phyloP scores from a whole-genome alignment of 495 filamentous ascomycete genomes.

The Trichocladium uniseriatum region DNA sequence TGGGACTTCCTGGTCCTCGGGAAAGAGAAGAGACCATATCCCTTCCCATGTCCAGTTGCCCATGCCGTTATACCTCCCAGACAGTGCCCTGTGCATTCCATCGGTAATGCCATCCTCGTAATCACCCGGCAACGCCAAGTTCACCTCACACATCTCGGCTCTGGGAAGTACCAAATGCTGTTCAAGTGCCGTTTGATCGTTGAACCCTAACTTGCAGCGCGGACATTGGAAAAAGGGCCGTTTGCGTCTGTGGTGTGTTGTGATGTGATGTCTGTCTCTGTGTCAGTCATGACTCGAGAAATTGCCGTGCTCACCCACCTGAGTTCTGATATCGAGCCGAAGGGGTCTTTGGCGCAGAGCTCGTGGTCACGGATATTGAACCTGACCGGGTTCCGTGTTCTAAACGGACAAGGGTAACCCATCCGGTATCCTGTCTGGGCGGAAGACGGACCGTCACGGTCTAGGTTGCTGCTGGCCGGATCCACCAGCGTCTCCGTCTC shows the following conservation, averaged over 20 bases:
- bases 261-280: conserved; percentile 15
- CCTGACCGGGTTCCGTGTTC: conserved; percentile 30
- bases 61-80: neutral
- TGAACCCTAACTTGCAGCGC: conserved; percentile 16
- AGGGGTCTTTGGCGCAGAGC: conserved; percentile 21
- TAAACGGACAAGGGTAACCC: conserved; percentile 26
- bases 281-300: neutral
- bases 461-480: neutral
- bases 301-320: conserved; percentile 8
- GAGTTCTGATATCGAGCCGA: conserved; percentile 12
- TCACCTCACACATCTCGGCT: conserved; percentile 22
- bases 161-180: conserved; percentile 17
- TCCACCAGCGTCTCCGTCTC: conserved; percentile 4
- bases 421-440: neutral
- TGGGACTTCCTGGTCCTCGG: conserved; percentile 9
- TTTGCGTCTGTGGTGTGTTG: conserved; percentile 6
- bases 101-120: conserved; percentile 21
- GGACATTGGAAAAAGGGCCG: conserved; percentile 13
- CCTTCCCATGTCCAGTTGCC: conserved; percentile 15
- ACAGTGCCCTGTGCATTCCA: conserved; percentile 1
- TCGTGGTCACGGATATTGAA: conserved; percentile 31
- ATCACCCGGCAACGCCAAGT: neutral
- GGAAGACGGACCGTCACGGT: neutral
- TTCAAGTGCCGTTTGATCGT: conserved; percentile 1
- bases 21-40: conserved; percentile 19